Evolutionary conservation across 1,284 basidiomycete genomes (phyloP).

Genomic region (Malassezia furfur): DNA sequence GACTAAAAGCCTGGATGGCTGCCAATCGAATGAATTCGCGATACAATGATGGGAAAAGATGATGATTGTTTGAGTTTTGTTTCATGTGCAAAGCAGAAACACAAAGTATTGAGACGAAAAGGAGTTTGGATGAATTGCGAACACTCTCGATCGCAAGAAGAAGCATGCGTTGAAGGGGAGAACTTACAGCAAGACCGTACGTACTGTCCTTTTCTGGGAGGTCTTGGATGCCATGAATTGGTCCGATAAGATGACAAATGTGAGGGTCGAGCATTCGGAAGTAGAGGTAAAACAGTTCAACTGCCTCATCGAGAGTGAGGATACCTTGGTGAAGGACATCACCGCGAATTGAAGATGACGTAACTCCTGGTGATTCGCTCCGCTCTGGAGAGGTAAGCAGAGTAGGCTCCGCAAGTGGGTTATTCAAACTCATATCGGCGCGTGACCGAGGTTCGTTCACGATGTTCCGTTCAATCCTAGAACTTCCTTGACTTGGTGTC

Average conservation of each 20-base stretch:
- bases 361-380: not conserved
- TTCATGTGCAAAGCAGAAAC: constrained; percentile 2
- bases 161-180: not conserved
- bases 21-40: constrained; percentile 12
- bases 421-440: too few species aligned
- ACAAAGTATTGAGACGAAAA: constrained; percentile 4
- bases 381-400: too few species aligned
- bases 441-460: too few species aligned
- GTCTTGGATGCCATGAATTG: not conserved
- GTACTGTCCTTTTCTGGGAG: not conserved
- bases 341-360: not conserved
- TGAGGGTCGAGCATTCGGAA: not conserved
- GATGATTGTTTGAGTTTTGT: not conserved
- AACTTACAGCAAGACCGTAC: not conserved
- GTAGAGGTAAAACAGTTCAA: not conserved
- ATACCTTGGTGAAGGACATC: not conserved
- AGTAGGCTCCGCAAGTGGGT: too few species aligned
- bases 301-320: not conserved
- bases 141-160: constrained; percentile 5
- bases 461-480: not conserved
- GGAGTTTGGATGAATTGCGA: not conserved
- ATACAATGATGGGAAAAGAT: constrained; percentile 2
- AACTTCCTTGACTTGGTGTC: not conserved
- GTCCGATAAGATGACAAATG: not conserved
- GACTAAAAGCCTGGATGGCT: constrained; percentile 13